These are phyloP conservation scores for Flaveria trinervia DNA, from an alignment of 129 eudicot species.

Conservation along the genomic window DNA sequence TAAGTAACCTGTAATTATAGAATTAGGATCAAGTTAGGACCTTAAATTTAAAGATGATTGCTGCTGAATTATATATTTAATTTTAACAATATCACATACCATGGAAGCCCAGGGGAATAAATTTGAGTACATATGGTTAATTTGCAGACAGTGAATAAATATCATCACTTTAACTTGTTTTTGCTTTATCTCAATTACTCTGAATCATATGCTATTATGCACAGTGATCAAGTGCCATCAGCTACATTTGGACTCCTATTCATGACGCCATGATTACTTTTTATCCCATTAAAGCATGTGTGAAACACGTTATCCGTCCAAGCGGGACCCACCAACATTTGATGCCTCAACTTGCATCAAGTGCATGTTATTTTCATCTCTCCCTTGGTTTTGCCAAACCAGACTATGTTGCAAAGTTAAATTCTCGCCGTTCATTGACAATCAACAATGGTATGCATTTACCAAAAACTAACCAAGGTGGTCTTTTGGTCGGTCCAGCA, in stretches of 20 bases:
- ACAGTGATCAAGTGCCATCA: slow-evolving; percentile 27
- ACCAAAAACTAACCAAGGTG: slow-evolving; percentile 38
- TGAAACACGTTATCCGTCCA: slow-evolving; percentile 31
- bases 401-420: slow-evolving; percentile 34
- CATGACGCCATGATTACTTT: slow-evolving; percentile 50
- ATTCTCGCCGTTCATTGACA: slow-evolving; percentile 31
- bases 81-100: neutral
- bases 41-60: no score
- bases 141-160: slow-evolving; percentile 12
- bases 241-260: neutral
- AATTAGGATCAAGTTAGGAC: no score
- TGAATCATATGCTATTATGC: neutral
- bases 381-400: slow-evolving; percentile 37
- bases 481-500: slow-evolving; percentile 38
- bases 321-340: slow-evolving; percentile 39
- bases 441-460: slow-evolving; percentile 41
- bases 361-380: slow-evolving; percentile 40
- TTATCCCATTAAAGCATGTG: slow-evolving; percentile 41
- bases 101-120: neutral
- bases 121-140: neutral
- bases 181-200: neutral
- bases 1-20: no score
- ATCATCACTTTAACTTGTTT: slow-evolving; percentile 5
- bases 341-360: slow-evolving; percentile 35
- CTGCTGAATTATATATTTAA: no score